phyloP scores from a whole-genome alignment of 805 yeast genomes.

The Brettanomyces bruxellensis region DNA sequence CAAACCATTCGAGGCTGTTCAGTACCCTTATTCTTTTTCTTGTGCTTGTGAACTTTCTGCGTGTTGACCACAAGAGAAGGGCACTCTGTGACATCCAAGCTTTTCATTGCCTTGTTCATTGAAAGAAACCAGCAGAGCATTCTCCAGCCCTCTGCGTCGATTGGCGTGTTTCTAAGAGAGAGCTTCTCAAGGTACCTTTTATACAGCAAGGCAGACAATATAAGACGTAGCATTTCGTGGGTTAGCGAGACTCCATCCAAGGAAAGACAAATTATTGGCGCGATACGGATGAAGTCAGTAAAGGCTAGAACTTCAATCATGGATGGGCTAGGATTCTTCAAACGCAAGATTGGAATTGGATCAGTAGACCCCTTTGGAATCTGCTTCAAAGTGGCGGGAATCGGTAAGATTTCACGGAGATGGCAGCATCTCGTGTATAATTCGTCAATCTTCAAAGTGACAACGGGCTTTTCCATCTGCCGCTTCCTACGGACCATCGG shows the following conservation, averaged over 20 bases:
- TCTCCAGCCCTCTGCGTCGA: slow-evolving; percentile 70
- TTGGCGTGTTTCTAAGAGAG: slow-evolving; percentile 69
- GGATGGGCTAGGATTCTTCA: slow-evolving; percentile 85
- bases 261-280: slow-evolving; percentile 67
- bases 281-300: slow-evolving; percentile 79
- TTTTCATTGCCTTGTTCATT: slow-evolving; percentile 46
- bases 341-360: slow-evolving; percentile 62
- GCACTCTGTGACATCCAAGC: slow-evolving; percentile 67
- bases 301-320: slow-evolving; percentile 81
- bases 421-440: slow-evolving; percentile 92
- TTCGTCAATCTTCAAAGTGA: slow-evolving; percentile 45
- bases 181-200: slow-evolving; percentile 62
- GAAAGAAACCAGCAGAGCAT: slow-evolving; percentile 67
- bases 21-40: slow-evolving; percentile 11
- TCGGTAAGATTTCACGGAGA: slow-evolving; percentile 82
- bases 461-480: slow-evolving; percentile 28
- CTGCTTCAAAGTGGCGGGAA: slow-evolving; percentile 80
- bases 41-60: slow-evolving; percentile 28
- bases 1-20: slow-evolving; percentile 31
- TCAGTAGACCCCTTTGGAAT: slow-evolving; percentile 68
- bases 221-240: slow-evolving; percentile 63
- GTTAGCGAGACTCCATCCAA: slow-evolving; percentile 75
- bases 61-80: slow-evolving; percentile 38
- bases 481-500: slow-evolving; percentile 42
- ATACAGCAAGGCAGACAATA: slow-evolving; percentile 61